A percentile compares a stretch with the other conserved stretches of the same genome.
These are phyloP conservation scores for Termitomyces sp. DNA, from an alignment of 768 basidiomycete genomes.

Conservation along the genomic window DNA sequence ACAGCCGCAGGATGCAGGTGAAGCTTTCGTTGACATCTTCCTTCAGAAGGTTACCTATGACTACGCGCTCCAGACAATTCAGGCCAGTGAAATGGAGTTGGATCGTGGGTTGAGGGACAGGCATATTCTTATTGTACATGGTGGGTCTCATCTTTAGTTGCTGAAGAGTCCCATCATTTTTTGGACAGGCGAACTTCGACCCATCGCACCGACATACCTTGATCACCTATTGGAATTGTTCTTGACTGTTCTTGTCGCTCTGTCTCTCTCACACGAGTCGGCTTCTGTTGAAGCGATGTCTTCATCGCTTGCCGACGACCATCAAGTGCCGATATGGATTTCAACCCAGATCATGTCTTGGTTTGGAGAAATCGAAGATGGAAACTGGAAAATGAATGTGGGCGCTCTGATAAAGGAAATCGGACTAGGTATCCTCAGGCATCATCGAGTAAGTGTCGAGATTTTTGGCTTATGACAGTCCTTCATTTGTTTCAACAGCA, in stretches of 20 bases:
- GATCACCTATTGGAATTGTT: constrained; percentile 67
- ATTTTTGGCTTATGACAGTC: neutral
- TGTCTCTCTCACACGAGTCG: constrained; percentile 44
- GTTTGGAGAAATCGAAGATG: constrained; percentile 63
- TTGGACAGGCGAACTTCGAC: constrained; percentile 59
- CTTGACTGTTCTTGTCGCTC: constrained; percentile 66
- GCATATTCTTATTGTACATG: constrained; percentile 68
- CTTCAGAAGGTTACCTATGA: constrained; percentile 42
- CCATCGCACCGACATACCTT: constrained; percentile 64
- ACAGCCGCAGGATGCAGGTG: neutral
- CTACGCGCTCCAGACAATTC: constrained; percentile 58
- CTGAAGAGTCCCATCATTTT: neutral
- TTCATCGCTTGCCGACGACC: constrained; percentile 59
- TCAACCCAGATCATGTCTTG: constrained; percentile 70
- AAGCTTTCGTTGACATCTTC: neutral
- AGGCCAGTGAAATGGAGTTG: constrained; percentile 80
- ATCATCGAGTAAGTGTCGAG: constrained; percentile 41
- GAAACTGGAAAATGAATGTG: constrained; percentile 63
- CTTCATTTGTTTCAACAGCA: constrained; percentile 33
- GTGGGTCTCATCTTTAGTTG: constrained; percentile 26
- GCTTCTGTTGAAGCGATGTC: constrained; percentile 56
- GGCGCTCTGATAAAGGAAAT: constrained; percentile 62
- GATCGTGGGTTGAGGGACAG: constrained; percentile 55
- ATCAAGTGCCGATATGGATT: constrained; percentile 60
- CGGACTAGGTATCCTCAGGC: constrained; percentile 68